These are phyloP conservation scores for Casuarina equisetifolia DNA, from an alignment of 306 rosid genomes.

Conservation along the genomic window DNA sequence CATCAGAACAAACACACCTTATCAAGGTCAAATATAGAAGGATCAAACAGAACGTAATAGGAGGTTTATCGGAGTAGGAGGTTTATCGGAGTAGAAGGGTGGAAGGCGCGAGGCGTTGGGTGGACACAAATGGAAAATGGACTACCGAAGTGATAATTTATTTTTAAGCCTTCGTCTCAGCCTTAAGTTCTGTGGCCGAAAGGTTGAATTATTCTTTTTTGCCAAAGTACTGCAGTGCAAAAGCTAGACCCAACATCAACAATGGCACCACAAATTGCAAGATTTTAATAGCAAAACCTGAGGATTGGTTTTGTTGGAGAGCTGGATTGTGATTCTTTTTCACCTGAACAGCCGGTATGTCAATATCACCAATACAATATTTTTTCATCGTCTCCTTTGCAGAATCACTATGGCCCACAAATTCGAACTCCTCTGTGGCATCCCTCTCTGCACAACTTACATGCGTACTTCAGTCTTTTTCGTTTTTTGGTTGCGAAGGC, in stretches of 20 bases:
- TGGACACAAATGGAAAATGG: neutral
- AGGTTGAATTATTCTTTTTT: slow-evolving; percentile 34
- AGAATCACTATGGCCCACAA: slow-evolving; percentile 69
- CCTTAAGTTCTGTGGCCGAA: slow-evolving; percentile 19
- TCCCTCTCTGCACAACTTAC: slow-evolving; percentile 60
- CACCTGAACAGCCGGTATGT: slow-evolving; percentile 49
- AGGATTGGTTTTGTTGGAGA: slow-evolving; percentile 38
- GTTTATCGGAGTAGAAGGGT: no score
- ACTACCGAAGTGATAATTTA: neutral
- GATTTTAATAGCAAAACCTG: slow-evolving; percentile 43
- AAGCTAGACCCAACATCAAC: slow-evolving; percentile 62
- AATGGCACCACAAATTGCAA: slow-evolving; percentile 62
- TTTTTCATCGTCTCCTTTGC: slow-evolving; percentile 61
- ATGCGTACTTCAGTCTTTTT: slow-evolving; percentile 19
- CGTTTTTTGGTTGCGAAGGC: neutral
- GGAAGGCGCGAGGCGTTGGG: no score
- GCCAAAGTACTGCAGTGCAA: slow-evolving; percentile 54
- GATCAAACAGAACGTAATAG: no score
- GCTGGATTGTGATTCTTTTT: slow-evolving; percentile 22
- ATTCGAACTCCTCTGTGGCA: slow-evolving; percentile 87
- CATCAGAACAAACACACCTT: no score
- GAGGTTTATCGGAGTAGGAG: no score
- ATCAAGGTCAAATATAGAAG: no score
- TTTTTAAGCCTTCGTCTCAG: slow-evolving; percentile 20
- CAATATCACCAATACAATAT: slow-evolving; percentile 63